These are phyloP conservation scores for Pseudogymnoascus pannorum DNA, from an alignment of 2,329 filamentous ascomycete species.

Conservation along the genomic window DNA sequence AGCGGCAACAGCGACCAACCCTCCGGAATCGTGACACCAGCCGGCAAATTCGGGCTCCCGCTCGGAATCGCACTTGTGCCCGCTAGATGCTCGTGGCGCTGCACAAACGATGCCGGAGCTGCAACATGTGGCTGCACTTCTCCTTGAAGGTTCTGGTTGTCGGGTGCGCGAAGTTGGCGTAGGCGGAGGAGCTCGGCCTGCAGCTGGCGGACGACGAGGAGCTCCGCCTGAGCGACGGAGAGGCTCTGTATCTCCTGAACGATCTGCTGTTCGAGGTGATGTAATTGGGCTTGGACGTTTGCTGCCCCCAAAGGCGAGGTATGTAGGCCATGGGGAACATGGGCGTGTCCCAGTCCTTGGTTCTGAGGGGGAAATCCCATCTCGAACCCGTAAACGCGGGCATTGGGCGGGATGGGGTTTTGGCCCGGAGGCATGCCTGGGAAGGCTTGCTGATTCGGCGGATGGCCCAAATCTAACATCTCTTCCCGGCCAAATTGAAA, in stretches of 20 bases:
- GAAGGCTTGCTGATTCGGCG: constrained; percentile 30
- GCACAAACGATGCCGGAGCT: constrained; percentile 19
- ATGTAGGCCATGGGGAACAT: neutral
- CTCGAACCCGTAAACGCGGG: constrained; percentile 29
- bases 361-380: constrained; percentile 25
- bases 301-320: constrained; percentile 13
- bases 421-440: constrained; percentile 15
- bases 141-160: constrained; percentile 9
- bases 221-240: constrained; percentile 57
- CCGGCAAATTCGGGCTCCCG: constrained; percentile 53
- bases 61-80: constrained; percentile 47
- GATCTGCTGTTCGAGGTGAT: constrained; percentile 61
- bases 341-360: constrained; percentile 6
- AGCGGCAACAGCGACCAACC: constrained; percentile 60
- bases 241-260: constrained; percentile 59
- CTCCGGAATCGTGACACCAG: constrained; percentile 55
- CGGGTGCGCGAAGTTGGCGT: neutral
- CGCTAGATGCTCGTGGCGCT: constrained; percentile 40
- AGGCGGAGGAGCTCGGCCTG: constrained; percentile 49
- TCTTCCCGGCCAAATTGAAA: constrained; percentile 63
- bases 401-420: constrained; percentile 2
- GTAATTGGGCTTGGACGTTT: constrained; percentile 52
- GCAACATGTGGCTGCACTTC: constrained; percentile 13
- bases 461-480: constrained; percentile 52
- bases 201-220: constrained; percentile 60